A percentile compares a stretch with the other conserved stretches of the same genome.
Evolutionary conservation across 345 rosid species (phyloP).

Genomic region (Brassica incana): DNA sequence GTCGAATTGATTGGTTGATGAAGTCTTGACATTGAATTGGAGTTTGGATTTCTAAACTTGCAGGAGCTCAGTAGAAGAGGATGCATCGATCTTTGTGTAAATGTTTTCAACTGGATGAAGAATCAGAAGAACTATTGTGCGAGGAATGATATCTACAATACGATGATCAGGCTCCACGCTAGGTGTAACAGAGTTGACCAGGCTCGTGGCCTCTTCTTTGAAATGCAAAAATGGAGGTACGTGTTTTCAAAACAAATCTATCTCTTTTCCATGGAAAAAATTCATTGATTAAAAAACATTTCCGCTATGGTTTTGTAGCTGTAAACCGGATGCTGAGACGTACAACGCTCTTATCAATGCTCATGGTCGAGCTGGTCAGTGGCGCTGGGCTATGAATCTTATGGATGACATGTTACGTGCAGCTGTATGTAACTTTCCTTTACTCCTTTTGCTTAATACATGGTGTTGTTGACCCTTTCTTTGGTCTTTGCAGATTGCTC

Average conservation of each 20-base stretch:
- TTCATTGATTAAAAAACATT: background rate
- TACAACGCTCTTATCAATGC: slow-evolving; percentile 88
- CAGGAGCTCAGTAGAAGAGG: slow-evolving; percentile 82
- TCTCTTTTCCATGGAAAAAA: background rate
- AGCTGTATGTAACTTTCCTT: slow-evolving; percentile 72
- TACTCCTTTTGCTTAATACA: slow-evolving; percentile 33
- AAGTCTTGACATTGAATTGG: background rate
- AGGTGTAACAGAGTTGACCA: slow-evolving; percentile 74
- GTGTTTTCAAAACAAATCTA: background rate
- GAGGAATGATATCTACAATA: slow-evolving; percentile 76
- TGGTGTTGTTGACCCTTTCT: background rate
- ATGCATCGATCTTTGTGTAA: slow-evolving; percentile 59
- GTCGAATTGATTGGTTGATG: too few relatives aligned
- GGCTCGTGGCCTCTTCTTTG: slow-evolving; percentile 93
- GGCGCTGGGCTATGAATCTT: slow-evolving; percentile 97
- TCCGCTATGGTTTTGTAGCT: slow-evolving; percentile 45
- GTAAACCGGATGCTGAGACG: slow-evolving; percentile 88
- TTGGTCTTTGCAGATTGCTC: slow-evolving; percentile 68
- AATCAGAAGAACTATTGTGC: slow-evolving; percentile 79
- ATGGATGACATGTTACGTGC: slow-evolving; percentile 81
- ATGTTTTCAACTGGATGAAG: slow-evolving; percentile 81
- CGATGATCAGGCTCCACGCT: slow-evolving; percentile 85
- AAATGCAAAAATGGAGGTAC: slow-evolving; percentile 95
- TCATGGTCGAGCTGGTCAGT: slow-evolving; percentile 86
- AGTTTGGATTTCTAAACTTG: slow-evolving; percentile 14